Conservation (phyloP, 2,329 filamentous ascomycete genomes). For the Juglanconis juglandina region DNA sequence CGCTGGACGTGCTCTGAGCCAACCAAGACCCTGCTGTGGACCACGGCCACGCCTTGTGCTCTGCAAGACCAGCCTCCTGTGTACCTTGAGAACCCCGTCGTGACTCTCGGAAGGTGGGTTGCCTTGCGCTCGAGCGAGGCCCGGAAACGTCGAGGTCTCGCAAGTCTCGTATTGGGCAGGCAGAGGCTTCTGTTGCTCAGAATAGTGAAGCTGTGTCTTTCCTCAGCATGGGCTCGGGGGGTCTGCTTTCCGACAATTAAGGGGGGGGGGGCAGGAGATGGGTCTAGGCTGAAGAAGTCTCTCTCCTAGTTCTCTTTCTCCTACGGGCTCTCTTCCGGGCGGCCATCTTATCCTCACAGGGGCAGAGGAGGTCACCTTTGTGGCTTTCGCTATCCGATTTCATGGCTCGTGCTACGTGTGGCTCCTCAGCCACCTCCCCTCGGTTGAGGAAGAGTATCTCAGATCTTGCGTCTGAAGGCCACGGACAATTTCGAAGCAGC, state of each 20-base stretch:
- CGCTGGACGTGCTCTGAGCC: background rate
- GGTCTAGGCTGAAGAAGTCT: too few relatives aligned
- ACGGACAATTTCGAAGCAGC: background rate
- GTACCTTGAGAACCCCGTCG: background rate
- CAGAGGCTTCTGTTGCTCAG: background rate
- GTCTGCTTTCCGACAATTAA: background rate
- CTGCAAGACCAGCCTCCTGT: constrained; percentile 1
- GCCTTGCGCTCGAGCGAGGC: background rate
- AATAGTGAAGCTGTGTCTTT: background rate
- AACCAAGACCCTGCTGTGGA: background rate
- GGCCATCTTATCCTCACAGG: background rate
- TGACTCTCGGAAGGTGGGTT: background rate
- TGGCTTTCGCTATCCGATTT: background rate
- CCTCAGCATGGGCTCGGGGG: background rate
- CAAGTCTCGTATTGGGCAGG: constrained; percentile 2
- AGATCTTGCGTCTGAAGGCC: background rate
- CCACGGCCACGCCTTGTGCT: constrained; percentile 1
- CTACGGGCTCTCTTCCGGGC: too few relatives aligned
- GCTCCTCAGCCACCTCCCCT: background rate
- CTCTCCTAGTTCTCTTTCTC: background rate
- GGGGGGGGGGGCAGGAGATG: background rate
- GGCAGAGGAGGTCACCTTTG: background rate
- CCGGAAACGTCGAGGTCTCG: background rate
- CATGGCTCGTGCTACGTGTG: background rate
- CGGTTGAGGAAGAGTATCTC: background rate